Evolutionary conservation across 2,329 filamentous ascomycete species (phyloP).

Genomic region (Blastomyces parvus): DNA sequence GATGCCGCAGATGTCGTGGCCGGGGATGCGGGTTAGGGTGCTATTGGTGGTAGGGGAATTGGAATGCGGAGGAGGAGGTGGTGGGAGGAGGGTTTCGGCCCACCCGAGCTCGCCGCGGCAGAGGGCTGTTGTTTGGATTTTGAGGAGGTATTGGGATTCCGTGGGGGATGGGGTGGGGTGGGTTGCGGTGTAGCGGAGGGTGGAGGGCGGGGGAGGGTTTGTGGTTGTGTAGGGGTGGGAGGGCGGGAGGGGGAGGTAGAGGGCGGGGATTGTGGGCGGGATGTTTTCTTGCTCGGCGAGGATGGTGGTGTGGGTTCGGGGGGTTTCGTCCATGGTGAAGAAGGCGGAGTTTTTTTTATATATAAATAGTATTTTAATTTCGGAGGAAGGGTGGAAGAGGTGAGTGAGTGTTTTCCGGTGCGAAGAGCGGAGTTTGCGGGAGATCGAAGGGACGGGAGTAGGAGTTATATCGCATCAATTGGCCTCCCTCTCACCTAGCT

Average conservation of each 20-base stretch:
- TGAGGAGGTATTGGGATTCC: slow-evolving; percentile 33
- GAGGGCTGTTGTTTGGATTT: slow-evolving; percentile 32
- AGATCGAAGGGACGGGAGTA: too few relatives aligned
- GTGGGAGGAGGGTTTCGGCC: slow-evolving; percentile 19
- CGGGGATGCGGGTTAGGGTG: slow-evolving; percentile 25
- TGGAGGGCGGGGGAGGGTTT: slow-evolving; percentile 20
- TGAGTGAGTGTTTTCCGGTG: too few relatives aligned
- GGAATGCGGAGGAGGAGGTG: slow-evolving; percentile 13
- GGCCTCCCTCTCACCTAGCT: too few relatives aligned
- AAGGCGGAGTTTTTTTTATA: too few relatives aligned
- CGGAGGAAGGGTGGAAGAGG: background rate
- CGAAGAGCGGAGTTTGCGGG: too few relatives aligned
- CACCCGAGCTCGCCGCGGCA: slow-evolving; percentile 31
- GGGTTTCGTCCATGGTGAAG: slow-evolving; percentile 6
- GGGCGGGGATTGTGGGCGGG: slow-evolving; percentile 30
- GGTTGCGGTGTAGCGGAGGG: slow-evolving; percentile 26
- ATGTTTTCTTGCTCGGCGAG: slow-evolving; percentile 31
- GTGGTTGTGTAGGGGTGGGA: slow-evolving; percentile 17
- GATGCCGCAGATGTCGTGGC: slow-evolving; percentile 34
- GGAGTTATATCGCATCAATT: too few relatives aligned
- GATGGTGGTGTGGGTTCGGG: slow-evolving; percentile 11
- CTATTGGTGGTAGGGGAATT: background rate
- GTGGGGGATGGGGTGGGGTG: slow-evolving; percentile 31
- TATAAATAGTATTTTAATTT: background rate
- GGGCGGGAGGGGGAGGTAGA: slow-evolving; percentile 32